Evolutionary conservation across 2,329 filamentous ascomycete species (phyloP).

Genomic region (Orbilia ellipsospora): DNA sequence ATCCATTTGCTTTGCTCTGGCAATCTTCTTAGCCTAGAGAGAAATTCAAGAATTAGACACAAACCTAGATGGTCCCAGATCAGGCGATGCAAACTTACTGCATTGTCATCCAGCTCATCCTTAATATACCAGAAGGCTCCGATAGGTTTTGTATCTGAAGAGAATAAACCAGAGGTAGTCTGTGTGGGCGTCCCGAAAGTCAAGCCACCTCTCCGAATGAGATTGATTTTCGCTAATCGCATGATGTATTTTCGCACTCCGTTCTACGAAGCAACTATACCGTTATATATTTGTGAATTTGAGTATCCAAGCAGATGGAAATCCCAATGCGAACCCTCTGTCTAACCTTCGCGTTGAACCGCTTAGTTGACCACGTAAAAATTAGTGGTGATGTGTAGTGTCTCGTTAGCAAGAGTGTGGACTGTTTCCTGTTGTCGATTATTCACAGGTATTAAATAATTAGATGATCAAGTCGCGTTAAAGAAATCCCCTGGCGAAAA

Average conservation of each 20-base stretch:
- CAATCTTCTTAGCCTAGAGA: slow-evolving; percentile 40
- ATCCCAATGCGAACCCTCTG: no score
- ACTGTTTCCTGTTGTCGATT: no score
- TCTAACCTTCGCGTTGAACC: no score
- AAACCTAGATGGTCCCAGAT: not conserved
- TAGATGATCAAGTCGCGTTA: no score
- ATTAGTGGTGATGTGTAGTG: no score
- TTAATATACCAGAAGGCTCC: slow-evolving; percentile 52
- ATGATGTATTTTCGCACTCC: slow-evolving; percentile 9
- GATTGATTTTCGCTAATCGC: slow-evolving; percentile 44
- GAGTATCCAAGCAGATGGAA: no score
- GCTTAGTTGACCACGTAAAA: no score
- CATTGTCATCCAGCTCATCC: slow-evolving; percentile 40
- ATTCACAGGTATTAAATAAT: no score
- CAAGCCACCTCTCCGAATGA: slow-evolving; percentile 21
- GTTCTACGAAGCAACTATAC: not conserved
- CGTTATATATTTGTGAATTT: not conserved
- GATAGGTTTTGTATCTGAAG: slow-evolving; percentile 33
- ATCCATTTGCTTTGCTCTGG: slow-evolving; percentile 35
- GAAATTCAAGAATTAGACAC: no score
- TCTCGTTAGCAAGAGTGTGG: no score
- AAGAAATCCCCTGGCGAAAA: no score
- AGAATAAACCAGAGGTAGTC: slow-evolving; percentile 6
- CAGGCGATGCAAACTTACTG: slow-evolving; percentile 9
- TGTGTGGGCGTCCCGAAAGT: not conserved